Conservation (phyloP, 2,329 filamentous ascomycete species). For the Stagonosporopsis tanaceti region DNA sequence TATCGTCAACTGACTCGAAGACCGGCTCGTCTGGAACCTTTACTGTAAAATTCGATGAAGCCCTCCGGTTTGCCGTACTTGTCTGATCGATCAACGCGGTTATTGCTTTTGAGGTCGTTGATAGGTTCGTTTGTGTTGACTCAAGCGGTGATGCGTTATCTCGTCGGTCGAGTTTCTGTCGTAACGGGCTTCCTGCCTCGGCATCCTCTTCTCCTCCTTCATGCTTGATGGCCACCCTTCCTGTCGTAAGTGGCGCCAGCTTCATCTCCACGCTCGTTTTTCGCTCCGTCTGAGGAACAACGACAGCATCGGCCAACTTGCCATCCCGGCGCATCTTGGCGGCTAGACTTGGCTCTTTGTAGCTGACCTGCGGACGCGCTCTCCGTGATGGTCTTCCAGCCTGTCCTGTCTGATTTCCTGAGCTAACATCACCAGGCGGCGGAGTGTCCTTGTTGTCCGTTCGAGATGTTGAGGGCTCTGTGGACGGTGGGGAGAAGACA, state of each 20-base stretch:
- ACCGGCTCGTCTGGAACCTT: slow-evolving; percentile 9
- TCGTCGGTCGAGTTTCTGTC: slow-evolving; percentile 44
- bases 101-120: slow-evolving; percentile 44
- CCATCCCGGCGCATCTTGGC: slow-evolving; percentile 60
- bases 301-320: slow-evolving; percentile 56
- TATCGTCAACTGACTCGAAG: slow-evolving; percentile 12
- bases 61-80: slow-evolving; percentile 36
- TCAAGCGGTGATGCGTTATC: slow-evolving; percentile 27
- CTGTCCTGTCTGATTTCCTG: slow-evolving; percentile 43
- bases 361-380: slow-evolving; percentile 57
- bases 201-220: slow-evolving; percentile 40
- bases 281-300: slow-evolving; percentile 29
- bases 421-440: slow-evolving; percentile 51
- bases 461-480: slow-evolving; percentile 51
- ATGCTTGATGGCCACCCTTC: slow-evolving; percentile 36
- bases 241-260: slow-evolving; percentile 28
- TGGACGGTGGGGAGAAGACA: slow-evolving; percentile 56
- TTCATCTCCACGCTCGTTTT: slow-evolving; percentile 40
- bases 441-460: slow-evolving; percentile 53
- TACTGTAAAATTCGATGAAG: slow-evolving; percentile 3
- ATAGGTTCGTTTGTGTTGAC: slow-evolving; percentile 32
- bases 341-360: slow-evolving; percentile 58
- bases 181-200: slow-evolving; percentile 46
- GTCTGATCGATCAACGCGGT: slow-evolving; percentile 45
- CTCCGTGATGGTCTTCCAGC: slow-evolving; percentile 54